Evolutionary conservation across 768 basidiomycete genomes (phyloP).

Genomic region (Fistulinella prunicolor): DNA sequence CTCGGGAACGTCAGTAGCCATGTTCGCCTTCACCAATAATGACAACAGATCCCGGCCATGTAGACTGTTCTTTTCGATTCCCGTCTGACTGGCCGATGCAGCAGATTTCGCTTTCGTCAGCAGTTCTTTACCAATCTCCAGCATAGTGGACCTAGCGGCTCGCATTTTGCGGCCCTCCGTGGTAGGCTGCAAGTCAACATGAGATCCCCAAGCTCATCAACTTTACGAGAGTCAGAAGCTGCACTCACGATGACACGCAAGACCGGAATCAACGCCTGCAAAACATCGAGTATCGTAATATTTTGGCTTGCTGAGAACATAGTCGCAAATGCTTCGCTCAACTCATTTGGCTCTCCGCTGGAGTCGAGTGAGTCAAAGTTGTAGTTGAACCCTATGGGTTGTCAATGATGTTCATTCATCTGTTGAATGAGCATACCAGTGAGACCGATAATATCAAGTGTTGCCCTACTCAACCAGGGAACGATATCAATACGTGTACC

Average conservation of each 20-base stretch:
- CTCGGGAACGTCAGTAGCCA: slow-evolving; percentile 51
- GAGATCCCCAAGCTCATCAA: too few relatives aligned
- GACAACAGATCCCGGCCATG: slow-evolving; percentile 50
- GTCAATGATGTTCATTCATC: background rate
- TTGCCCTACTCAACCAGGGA: slow-evolving; percentile 34
- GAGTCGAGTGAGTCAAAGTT: slow-evolving; percentile 32
- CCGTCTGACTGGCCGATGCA: slow-evolving; percentile 22
- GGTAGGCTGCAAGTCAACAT: slow-evolving; percentile 20
- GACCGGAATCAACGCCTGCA: slow-evolving; percentile 36
- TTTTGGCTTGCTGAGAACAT: slow-evolving; percentile 21
- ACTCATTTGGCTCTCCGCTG: slow-evolving; percentile 25
- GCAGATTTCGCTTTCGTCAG: slow-evolving; percentile 49
- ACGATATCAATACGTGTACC: slow-evolving; percentile 30
- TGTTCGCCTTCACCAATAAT: too few relatives aligned
- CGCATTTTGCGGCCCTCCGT: slow-evolving; percentile 10
- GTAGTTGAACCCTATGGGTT: slow-evolving; percentile 37
- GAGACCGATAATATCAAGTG: slow-evolving; percentile 43
- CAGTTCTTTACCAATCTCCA: slow-evolving; percentile 48
- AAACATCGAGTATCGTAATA: slow-evolving; percentile 23
- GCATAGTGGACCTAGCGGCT: slow-evolving; percentile 41
- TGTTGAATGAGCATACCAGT: slow-evolving; percentile 27
- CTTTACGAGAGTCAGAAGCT: background rate
- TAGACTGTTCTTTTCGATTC: slow-evolving; percentile 32
- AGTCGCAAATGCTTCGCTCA: slow-evolving; percentile 33
- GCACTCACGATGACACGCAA: slow-evolving; percentile 39